Conservation (phyloP, 2,329 filamentous ascomycete species). For the Furcasterigmium sp. region DNA sequence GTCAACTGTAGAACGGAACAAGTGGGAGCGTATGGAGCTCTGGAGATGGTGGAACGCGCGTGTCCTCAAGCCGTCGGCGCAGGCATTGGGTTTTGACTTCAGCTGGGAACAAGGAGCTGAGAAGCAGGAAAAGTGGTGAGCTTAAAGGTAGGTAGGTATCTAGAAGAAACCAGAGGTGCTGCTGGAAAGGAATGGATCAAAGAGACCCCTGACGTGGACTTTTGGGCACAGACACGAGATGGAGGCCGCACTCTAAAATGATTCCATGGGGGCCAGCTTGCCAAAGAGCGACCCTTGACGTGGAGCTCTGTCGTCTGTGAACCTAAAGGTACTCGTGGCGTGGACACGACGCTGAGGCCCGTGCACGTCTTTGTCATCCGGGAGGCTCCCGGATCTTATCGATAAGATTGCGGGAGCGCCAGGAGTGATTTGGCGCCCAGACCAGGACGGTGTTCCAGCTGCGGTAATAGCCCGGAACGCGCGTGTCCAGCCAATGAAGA, state of each 20-base stretch:
- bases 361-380: slow-evolving; percentile 1
- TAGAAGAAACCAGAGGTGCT: neutral
- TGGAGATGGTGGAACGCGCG: neutral
- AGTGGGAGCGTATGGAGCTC: neutral
- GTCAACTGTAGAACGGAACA: neutral
- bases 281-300: neutral
- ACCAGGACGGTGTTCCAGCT: too few species aligned
- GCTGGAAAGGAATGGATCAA: neutral
- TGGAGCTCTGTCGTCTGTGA: neutral
- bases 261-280: slow-evolving; percentile 1
- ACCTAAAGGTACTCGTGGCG: too few species aligned
- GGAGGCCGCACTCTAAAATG: neutral
- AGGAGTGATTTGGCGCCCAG: too few species aligned
- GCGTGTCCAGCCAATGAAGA: too few species aligned
- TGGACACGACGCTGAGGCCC: slow-evolving; percentile 3
- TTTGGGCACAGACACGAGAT: neutral
- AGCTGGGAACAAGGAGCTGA: neutral
- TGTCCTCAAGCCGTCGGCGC: neutral
- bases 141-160: neutral
- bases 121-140: neutral
- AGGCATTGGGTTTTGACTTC: neutral
- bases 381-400: neutral
- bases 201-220: neutral
- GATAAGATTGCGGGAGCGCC: too few species aligned
- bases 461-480: too few species aligned